Evolutionary conservation across 805 yeast species (phyloP), one percentile per base, ranked within the genome.

Genomic region (Zygoascus flipseniorum): DNA sequence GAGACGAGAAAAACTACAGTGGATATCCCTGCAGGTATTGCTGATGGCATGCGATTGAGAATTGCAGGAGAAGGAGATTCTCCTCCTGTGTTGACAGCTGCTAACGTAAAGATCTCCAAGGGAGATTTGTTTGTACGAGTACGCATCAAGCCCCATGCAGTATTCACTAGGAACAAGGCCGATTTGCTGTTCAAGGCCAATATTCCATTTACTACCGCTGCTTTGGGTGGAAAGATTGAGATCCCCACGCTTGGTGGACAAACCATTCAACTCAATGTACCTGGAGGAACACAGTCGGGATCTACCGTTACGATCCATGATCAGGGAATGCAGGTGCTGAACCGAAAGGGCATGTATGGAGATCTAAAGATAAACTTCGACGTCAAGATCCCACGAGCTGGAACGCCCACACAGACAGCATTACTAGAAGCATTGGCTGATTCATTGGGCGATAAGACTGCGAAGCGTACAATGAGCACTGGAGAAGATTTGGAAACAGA

Each of bases 401-500:
- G 78, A 52, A 84, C 86, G 23, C 86, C 92, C 13, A 84, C 93
- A 1, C 96, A 93, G 68, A 84, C 83, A 11, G 95, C 95, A 31
- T 73, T 93, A 52, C 76, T 95, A 63, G 99, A 93, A 67, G 96
- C 97, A 0, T 76, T 93, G 58, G 99, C 99, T 1, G 97, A 89
- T 65, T 85, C 95, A 1, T 78, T 85, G 48, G 81, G 86, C 54
- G 99, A 93, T 67, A 74, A 75, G 44, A 77, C 75, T 23, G 99
- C 99, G 2, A 85, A 78, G 60, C 75, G 95, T 58, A 73, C 83
- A 11, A 82, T 47, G 31, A 51, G 45, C 28, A 45, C 47, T 31
- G 51, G 44, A 13, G 46, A 37, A 26, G 51, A 47, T 23, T 47
- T 45, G n/a, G 39, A 20, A 43, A 20, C 23, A 13, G 44, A 35